Conservation (phyloP, 1,284 basidiomycete genomes). For the Fistulinella staudtii region DNA sequence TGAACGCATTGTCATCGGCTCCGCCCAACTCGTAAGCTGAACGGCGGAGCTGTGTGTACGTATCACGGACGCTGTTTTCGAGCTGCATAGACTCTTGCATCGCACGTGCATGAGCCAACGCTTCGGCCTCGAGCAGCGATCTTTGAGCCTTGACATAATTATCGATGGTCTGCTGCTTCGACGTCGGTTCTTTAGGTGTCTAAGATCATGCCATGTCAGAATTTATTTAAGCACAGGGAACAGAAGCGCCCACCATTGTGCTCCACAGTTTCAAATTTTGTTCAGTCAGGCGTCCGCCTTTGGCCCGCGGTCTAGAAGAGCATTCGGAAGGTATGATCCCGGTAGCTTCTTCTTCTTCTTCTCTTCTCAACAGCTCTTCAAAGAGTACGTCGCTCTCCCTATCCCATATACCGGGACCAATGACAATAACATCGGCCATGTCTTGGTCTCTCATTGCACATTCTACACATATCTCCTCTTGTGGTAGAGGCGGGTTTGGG, state of each 20-base stretch:
- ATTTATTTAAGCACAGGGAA: slow-evolving; percentile 7
- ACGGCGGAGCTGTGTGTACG: slow-evolving; percentile 70
- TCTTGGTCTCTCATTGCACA: slow-evolving; percentile 99
- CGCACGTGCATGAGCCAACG: slow-evolving; percentile 66
- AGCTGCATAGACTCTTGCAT: slow-evolving; percentile 72
- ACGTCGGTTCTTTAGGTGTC: slow-evolving; percentile 78
- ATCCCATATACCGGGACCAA: slow-evolving; percentile 86
- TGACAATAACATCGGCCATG: slow-evolving; percentile 93
- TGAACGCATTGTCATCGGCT: slow-evolving; percentile 55
- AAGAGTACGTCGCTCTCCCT: slow-evolving; percentile 83
- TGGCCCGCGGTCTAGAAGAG: slow-evolving; percentile 54
- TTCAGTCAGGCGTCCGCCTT: slow-evolving; percentile 72
- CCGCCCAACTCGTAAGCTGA: slow-evolving; percentile 64
- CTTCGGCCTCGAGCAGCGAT: slow-evolving; percentile 69
- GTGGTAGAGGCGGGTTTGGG: slow-evolving; percentile 44
- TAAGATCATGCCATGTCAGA: slow-evolving; percentile 25
- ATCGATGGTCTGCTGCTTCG: slow-evolving; percentile 69
- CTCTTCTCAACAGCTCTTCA: slow-evolving; percentile 73
- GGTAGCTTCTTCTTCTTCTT: slow-evolving; percentile 61
- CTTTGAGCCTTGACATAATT: slow-evolving; percentile 70
- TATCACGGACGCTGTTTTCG: slow-evolving; percentile 71
- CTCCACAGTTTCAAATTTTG: slow-evolving; percentile 84
- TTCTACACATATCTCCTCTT: slow-evolving; percentile 89
- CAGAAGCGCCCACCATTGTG: slow-evolving; percentile 61
- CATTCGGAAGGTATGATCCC: slow-evolving; percentile 46